Base-by-base conservation (phyloP, 129 eudicot genomes). In the Lactuca sativa region DNA sequence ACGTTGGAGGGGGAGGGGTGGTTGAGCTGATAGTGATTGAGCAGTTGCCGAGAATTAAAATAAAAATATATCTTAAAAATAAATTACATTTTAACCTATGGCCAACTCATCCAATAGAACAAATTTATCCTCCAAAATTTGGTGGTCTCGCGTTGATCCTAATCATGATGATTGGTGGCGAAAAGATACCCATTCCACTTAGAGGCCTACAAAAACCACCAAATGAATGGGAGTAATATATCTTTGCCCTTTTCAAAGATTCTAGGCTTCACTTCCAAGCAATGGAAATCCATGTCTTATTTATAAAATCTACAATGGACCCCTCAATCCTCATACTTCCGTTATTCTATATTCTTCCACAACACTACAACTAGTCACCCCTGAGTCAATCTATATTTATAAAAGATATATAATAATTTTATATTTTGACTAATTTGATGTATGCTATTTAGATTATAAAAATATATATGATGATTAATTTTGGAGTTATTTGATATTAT, bases 251-350 rank as follows among this genome's bases (percentile, higher is more conserved):
- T 62, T 62, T 16, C 38, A 69, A 77, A 77, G 81, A 77, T 77
- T 77, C 81, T 54, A 69, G 71, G 76, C 76, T 77, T 77, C 81
- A 70, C 54, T 77, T 77, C 81, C 81, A 77, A 77, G 76, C 81
- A 77, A 77, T 70, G 43, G n/a, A 74, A 69, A 77, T 69, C 81
- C 71, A 62, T 54, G 76, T 59, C 43, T 56, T 6, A 36, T 25
- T n/a, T 54, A 52, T 64, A 37, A 5, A 17, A 40, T 64, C 34
- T 75, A 36, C 38, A 30, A 21, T 58, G 47, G 68, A 68, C 81
- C 75, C 69, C 70, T 2, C 51, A 68, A 75, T 70, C 69, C 70
- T 2, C 51, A 7, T 37, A 62, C 30, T 62, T 16, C 51, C 51
- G 17, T 56, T 37, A 54, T 69, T 54, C 21, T 59, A 57, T 69